Evolutionary conservation across 2,329 filamentous ascomycete species (phyloP).

Genomic region (Scopulariopsis brevicaulis): DNA sequence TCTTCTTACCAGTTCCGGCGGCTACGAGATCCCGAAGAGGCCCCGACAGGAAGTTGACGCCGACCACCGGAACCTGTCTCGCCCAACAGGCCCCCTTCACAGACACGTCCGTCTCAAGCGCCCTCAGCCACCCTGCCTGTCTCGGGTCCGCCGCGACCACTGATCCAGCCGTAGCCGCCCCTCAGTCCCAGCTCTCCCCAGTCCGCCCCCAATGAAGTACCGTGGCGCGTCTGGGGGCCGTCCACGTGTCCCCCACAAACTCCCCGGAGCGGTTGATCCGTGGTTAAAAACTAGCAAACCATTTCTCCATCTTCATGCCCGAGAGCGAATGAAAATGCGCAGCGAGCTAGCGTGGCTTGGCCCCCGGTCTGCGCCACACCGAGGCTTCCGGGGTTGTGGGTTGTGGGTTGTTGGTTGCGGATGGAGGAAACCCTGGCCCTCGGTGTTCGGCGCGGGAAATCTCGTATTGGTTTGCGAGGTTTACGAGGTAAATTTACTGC

Average conservation of each 20-base stretch:
- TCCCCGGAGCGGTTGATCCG: no score
- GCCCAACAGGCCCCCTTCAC: background rate
- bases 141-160: background rate
- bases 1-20: background rate
- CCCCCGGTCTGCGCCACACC: background rate
- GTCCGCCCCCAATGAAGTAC: no score
- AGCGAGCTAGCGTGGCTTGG: background rate
- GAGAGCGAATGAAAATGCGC: background rate
- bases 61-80: background rate
- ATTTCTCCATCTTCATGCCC: background rate
- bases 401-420: no score
- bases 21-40: background rate
- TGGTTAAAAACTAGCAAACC: background rate
- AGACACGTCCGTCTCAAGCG: no score
- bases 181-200: no score
- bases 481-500: no score
- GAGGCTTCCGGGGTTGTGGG: background rate
- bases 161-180: background rate
- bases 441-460: no score
- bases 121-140: background rate
- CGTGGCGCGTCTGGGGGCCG: no score
- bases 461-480: no score
- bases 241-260: no score
- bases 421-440: no score
- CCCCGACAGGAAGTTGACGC: background rate